Evolutionary conservation across 2,329 filamentous ascomycete genomes (phyloP).

Genomic region (Aspergillus fumigatiaffinis): DNA sequence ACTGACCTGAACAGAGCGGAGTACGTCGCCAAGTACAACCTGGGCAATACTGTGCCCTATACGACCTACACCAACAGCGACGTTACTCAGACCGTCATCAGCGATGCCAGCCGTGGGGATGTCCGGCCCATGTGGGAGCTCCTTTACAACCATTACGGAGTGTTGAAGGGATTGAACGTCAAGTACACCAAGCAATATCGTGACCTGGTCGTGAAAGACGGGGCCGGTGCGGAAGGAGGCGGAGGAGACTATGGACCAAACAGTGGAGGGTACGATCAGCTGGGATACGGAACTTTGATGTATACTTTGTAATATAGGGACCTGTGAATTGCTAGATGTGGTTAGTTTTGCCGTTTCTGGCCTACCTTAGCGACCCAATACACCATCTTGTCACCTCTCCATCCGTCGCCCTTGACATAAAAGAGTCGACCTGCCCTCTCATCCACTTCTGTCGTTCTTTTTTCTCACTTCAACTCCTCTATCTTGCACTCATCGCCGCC

Average conservation of each 20-base stretch:
- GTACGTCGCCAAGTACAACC: slow-evolving; percentile 40
- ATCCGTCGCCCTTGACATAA: no score
- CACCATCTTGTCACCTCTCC: no score
- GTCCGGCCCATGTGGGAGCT: slow-evolving; percentile 40
- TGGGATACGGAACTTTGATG: slow-evolving; percentile 34
- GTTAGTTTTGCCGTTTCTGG: no score
- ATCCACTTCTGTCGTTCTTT: no score
- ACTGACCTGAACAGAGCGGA: slow-evolving; percentile 3
- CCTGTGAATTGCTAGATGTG: no score
- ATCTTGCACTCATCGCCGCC: no score
- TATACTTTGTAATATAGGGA: no score
- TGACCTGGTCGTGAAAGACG: slow-evolving; percentile 32
- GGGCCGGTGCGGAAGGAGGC: slow-evolving; percentile 41
- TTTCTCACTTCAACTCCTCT: no score
- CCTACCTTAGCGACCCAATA: no score
- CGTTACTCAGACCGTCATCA: slow-evolving; percentile 35
- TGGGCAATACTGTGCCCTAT: slow-evolving; percentile 42
- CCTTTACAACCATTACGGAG: slow-evolving; percentile 39
- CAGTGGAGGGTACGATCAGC: slow-evolving; percentile 42
- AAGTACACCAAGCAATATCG: slow-evolving; percentile 38
- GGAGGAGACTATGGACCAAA: slow-evolving; percentile 42
- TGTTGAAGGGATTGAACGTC: slow-evolving; percentile 36
- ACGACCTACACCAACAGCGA: slow-evolving; percentile 37
- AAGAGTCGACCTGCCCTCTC: no score
- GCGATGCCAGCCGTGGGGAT: slow-evolving; percentile 26